A percentile compares a stretch with the other conserved stretches of the same genome.
Evolutionary conservation across 768 basidiomycete species (phyloP).

Genomic region (Pleurotus salmoneostramineus): DNA sequence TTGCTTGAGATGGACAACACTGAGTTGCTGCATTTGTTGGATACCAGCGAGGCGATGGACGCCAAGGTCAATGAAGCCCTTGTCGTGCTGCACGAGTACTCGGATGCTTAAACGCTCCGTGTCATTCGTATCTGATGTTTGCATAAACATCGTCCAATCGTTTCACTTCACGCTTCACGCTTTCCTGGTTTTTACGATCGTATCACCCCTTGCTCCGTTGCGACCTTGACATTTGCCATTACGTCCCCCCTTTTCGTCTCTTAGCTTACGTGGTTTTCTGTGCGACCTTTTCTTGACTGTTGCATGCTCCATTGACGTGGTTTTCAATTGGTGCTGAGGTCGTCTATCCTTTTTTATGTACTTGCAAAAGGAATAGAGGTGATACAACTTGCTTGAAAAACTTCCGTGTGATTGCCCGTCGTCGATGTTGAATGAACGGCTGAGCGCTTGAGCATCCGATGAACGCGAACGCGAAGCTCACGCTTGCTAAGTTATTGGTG

Average conservation of each 20-base stretch:
- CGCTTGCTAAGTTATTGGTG: no score
- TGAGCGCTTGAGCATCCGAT: no score
- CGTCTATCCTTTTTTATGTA: constrained; percentile 44
- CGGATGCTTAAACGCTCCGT: constrained; percentile 27
- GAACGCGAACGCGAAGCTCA: no score
- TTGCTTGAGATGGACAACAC: constrained; percentile 97
- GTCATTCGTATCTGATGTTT: neutral
- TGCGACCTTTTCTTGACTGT: constrained; percentile 20
- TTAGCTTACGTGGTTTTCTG: constrained; percentile 26
- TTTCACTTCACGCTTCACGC: constrained; percentile 24
- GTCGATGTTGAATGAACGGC: neutral
- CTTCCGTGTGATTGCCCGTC: constrained; percentile 5
- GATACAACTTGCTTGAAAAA: constrained; percentile 45
- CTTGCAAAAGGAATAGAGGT: constrained; percentile 53
- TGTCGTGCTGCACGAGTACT: constrained; percentile 81
- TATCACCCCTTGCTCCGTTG: constrained; percentile 10
- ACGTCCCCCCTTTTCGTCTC: constrained; percentile 28
- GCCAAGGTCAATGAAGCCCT: constrained; percentile 93
- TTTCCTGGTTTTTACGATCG: constrained; percentile 36
- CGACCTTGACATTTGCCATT: constrained; percentile 23
- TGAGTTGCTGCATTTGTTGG: constrained; percentile 88
- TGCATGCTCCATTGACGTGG: constrained; percentile 21
- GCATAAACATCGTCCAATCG: constrained; percentile 2
- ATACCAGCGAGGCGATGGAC: constrained; percentile 76
- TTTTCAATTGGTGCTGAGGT: constrained; percentile 43